Evolutionary conservation across 2,329 filamentous ascomycete genomes (phyloP).

Genomic region (Trichoderma sp.): DNA sequence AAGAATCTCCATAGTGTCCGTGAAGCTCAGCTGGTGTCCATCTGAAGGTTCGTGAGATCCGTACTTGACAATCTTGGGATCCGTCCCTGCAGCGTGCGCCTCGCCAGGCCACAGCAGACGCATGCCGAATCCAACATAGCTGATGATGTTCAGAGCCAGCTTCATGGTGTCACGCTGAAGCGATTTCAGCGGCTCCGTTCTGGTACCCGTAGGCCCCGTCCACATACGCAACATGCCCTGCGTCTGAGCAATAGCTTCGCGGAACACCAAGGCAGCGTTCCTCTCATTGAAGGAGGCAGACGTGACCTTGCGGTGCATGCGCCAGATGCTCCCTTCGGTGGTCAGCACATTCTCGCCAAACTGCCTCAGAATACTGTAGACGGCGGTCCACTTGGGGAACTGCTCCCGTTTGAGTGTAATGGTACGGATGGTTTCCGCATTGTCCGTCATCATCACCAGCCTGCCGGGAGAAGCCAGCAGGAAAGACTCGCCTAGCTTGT

Average conservation of each 20-base stretch:
- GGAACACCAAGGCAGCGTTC: constrained; percentile 67
- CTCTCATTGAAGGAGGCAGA: constrained; percentile 73
- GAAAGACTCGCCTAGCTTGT: constrained; percentile 61
- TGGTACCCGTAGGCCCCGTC: constrained; percentile 38
- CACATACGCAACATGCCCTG: constrained; percentile 59
- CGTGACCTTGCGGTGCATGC: constrained; percentile 69
- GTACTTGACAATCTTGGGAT: constrained; percentile 49
- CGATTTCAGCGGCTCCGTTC: constrained; percentile 49
- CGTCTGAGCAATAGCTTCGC: constrained; percentile 61
- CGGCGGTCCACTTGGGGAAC: constrained; percentile 54
- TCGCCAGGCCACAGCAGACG: constrained; percentile 63
- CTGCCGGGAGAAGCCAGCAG: constrained; percentile 59
- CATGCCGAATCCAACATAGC: constrained; percentile 70
- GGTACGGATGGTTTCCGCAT: constrained; percentile 64
- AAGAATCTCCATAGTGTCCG: constrained; percentile 58
- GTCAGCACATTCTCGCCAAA: constrained; percentile 72
- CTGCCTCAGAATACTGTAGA: constrained; percentile 37
- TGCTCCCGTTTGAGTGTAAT: constrained; percentile 65
- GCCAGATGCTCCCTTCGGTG: constrained; percentile 68
- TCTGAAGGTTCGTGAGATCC: constrained; percentile 43
- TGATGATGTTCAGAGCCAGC: constrained; percentile 55
- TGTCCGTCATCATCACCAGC: constrained; percentile 56
- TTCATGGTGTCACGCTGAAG: constrained; percentile 65
- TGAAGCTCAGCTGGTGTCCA: constrained; percentile 65
- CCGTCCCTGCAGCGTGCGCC: constrained; percentile 42